Evolutionary conservation across 441 rosid genomes (phyloP), one percentile per base, ranked within the genome.

Genomic region (Jatropha podagrica): DNA sequence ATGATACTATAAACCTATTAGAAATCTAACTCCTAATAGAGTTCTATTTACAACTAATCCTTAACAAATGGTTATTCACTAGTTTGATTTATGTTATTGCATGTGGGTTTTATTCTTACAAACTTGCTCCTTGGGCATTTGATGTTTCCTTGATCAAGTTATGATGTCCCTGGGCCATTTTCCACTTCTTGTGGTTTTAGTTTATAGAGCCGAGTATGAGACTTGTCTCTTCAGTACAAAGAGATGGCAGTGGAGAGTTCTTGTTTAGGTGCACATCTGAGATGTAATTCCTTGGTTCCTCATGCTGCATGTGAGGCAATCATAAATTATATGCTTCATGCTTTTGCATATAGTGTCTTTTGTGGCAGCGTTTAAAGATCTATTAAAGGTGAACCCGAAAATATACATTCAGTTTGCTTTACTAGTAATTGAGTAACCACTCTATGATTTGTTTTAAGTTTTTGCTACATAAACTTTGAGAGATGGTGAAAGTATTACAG

Each of bases 181-280:
- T 61, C 26, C 26, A 54, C 15, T 26, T 59, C 55, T 58, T 71
- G 32, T 44, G 41, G 55, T 60, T 70, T 40, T 60, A 72, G 32
- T 72, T 6, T 32, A 12, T 71, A 15, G 17, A 55, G 59, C 44
- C 26, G 11, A 40, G 18, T 12, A 46, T 68, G 71, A 68, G 42
- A 37, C 73, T 37, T 11, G 42, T 59, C 58, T 8, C 66, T 72
- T 72, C 5, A 17, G 63, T 44, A 41, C 37, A 32, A 18, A 70
- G 49, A 38, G n/a, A 55, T 12, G 18, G 49, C 73, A 69, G 11
- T 10, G 15, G 48, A 54, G 48, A 17, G 27, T 15, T 14, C 71
- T 23, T 26, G n/a, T 23, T 67, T n/a, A 64, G 14, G 9, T 41
- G 11, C 14, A n/a, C 5, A 65, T n/a, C 10, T 18, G 17, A 63